phyloP scores from a whole-genome alignment of 129 eudicot genomes.

The Helianthus annuus region DNA sequence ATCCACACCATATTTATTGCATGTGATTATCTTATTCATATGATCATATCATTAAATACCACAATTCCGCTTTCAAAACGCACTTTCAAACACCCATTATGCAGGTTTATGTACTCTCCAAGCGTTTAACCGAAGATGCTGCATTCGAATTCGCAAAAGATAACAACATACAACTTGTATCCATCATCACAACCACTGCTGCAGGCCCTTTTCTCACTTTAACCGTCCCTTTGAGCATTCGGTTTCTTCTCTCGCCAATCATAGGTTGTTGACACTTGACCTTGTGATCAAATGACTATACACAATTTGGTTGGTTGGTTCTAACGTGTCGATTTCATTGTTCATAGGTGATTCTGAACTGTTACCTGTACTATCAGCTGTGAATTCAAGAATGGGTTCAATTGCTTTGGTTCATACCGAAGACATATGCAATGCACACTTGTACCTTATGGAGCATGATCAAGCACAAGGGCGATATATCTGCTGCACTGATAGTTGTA shows the following conservation, averaged over 20 bases:
- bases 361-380: slow-evolving; percentile 53
- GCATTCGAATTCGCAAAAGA: slow-evolving; percentile 62
- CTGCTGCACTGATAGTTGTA: slow-evolving; percentile 59
- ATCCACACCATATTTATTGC: background rate
- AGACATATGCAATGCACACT: slow-evolving; percentile 85
- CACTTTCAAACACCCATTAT: background rate
- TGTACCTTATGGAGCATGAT: slow-evolving; percentile 80
- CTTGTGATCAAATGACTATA: slow-evolving; percentile 1
- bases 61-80: background rate
- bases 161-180: slow-evolving; percentile 58
- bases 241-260: slow-evolving; percentile 72
- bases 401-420: slow-evolving; percentile 84
- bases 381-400: slow-evolving; percentile 91
- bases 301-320: slow-evolving; percentile 6
- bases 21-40: background rate
- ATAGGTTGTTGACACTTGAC: slow-evolving; percentile 52
- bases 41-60: background rate
- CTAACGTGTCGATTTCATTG: slow-evolving; percentile 2
- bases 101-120: slow-evolving; percentile 76
- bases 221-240: slow-evolving; percentile 70
- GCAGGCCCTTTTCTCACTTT: slow-evolving; percentile 81
- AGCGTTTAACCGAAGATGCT: slow-evolving; percentile 72
- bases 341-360: slow-evolving; percentile 54
- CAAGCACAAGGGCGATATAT: slow-evolving; percentile 68
- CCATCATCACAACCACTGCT: slow-evolving; percentile 73